Conservation (phyloP, 192 early-diverging fungal species). For the Spinellus fusiger region DNA sequence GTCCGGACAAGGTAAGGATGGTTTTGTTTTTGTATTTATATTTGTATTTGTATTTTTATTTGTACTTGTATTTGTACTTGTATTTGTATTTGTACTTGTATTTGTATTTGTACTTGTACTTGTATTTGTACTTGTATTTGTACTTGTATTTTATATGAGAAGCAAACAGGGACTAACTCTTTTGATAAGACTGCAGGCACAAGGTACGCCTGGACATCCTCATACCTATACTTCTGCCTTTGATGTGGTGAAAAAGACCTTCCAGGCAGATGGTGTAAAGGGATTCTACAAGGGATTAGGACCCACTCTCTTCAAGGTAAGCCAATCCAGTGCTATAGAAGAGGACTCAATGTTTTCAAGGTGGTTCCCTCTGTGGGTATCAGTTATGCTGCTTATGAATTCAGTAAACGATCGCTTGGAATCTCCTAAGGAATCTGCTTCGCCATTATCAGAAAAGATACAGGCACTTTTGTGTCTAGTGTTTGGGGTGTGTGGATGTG, state of each 20-base stretch:
- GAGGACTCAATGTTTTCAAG: constrained; percentile 6
- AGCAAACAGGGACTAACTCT: neutral
- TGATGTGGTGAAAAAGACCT: constrained; percentile 61
- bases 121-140: no score
- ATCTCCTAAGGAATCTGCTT: constrained; percentile 29
- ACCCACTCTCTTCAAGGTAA: constrained; percentile 67
- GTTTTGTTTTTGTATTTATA: neutral
- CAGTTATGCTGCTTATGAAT: constrained; percentile 67
- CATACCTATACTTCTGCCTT: constrained; percentile 53
- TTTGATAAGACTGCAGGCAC: constrained; percentile 62
- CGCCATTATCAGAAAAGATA: neutral
- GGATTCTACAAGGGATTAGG: constrained; percentile 76
- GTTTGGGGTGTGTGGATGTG: no score
- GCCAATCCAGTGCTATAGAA: neutral
- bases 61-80: no score
- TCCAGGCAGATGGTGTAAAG: constrained; percentile 47
- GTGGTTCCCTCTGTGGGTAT: constrained; percentile 72
- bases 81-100: no score
- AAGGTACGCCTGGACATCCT: constrained; percentile 72
- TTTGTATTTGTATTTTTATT: no score
- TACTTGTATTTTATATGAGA: neutral
- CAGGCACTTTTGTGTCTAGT: no score
- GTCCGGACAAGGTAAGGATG: constrained; percentile 60
- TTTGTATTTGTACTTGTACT: no score
- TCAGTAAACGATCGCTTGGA: constrained; percentile 40